phyloP scores from a whole-genome alignment of 768 basidiomycete genomes.

The Neoboletus magnificus region DNA sequence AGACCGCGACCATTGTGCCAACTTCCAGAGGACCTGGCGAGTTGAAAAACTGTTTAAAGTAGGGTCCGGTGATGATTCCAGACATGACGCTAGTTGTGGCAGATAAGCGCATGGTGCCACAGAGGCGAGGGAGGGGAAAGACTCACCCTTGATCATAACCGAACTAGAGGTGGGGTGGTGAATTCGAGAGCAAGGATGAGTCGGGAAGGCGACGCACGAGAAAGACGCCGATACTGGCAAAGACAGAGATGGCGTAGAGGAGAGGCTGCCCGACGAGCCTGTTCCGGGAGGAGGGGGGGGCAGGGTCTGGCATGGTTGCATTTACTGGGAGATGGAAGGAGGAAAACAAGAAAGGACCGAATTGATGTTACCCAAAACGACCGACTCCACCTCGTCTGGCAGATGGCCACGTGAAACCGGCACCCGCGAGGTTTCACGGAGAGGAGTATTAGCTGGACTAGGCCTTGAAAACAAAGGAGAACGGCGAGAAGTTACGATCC shows the following conservation, averaged over 20 bases:
- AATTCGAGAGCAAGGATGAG: not conserved
- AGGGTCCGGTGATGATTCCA: constrained; percentile 85
- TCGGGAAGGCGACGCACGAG: constrained; percentile 48
- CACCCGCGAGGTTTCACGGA: too few species aligned
- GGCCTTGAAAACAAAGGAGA: too few species aligned
- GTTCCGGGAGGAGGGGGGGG: constrained; percentile 31
- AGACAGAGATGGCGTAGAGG: constrained; percentile 75
- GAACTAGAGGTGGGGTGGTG: constrained; percentile 43
- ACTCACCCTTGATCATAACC: constrained; percentile 83
- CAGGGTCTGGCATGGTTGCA: constrained; percentile 53
- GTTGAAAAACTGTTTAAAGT: constrained; percentile 80
- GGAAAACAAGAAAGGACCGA: constrained; percentile 7
- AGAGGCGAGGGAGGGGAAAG: constrained; percentile 4
- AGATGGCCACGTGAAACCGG: too few species aligned
- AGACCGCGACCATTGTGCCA: constrained; percentile 95
- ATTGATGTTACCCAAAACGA: constrained; percentile 7
- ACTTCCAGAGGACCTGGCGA: constrained; percentile 69
- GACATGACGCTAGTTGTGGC: constrained; percentile 67
- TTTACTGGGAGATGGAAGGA: constrained; percentile 29
- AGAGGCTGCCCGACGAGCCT: constrained; percentile 75
- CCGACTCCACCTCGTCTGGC: not conserved
- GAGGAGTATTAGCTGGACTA: too few species aligned
- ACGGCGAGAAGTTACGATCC: too few species aligned
- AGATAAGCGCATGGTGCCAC: constrained; percentile 2
- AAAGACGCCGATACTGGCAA: constrained; percentile 83